Percentiles rank a stretch among this genome's conserved stretches.
Conservation (phyloP, 1,139 yeast species). For the Geotrichum aggregatum region DNA sequence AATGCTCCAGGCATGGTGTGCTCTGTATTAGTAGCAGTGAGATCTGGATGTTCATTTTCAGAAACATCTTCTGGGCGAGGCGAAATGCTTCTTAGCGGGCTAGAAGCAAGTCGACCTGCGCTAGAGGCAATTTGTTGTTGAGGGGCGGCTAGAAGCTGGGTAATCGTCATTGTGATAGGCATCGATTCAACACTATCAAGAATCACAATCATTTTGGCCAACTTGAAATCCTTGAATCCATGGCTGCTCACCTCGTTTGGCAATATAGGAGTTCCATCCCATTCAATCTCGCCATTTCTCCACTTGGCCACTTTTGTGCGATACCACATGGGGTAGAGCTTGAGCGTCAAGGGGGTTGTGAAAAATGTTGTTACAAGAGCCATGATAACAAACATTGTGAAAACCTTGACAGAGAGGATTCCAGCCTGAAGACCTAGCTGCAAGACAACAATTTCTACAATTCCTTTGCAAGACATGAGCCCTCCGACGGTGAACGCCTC, state of each 20-base stretch:
- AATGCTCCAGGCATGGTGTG: conserved; percentile 25
- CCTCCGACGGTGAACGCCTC: conserved; percentile 73
- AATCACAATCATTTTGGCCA: conserved; percentile 23
- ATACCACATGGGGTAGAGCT: conserved; percentile 55
- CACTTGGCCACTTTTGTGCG: conserved; percentile 49
- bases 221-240: conserved; percentile 20
- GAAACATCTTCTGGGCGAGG: conserved; percentile 31
- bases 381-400: conserved; percentile 79
- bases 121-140: conserved; percentile 31
- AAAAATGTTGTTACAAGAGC: conserved; percentile 68
- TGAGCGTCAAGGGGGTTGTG: conserved; percentile 66
- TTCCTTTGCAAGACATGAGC: conserved; percentile 86
- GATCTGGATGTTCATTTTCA: conserved; percentile 20
- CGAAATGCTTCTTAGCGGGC: conserved; percentile 28
- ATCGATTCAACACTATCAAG: conserved; percentile 31
- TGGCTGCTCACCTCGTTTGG: conserved; percentile 15
- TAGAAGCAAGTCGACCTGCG: conserved; percentile 30
- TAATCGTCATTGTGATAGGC: conserved; percentile 36
- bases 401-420: conserved; percentile 59
- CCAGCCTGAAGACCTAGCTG: conserved; percentile 68
- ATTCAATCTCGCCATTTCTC: conserved; percentile 43
- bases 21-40: conserved; percentile 26
- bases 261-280: conserved; percentile 39
- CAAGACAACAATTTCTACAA: conserved; percentile 64
- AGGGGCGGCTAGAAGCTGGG: conserved; percentile 33